Conservation (phyloP, 2,329 filamentous ascomycete species). For the Colletotrichum paranaense region DNA sequence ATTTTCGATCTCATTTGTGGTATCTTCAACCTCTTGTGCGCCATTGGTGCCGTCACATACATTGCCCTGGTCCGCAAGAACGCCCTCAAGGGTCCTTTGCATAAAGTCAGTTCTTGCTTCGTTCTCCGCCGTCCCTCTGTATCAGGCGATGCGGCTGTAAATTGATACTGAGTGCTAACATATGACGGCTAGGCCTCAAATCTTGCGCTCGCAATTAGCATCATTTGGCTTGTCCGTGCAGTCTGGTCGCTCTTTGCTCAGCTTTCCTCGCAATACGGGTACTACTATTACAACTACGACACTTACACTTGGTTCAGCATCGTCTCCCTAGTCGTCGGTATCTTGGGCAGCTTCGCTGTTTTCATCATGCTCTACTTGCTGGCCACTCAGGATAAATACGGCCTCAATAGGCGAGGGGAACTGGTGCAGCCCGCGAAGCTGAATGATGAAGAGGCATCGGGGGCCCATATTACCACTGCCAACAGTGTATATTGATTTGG, state of each 20-base stretch:
- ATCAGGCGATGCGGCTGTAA: constrained; percentile 14
- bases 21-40: neutral
- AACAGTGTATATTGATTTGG: neutral
- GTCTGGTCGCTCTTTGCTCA: neutral
- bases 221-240: neutral
- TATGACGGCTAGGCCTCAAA: neutral
- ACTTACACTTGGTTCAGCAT: constrained; percentile 35
- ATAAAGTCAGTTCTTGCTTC: constrained; percentile 3
- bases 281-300: neutral
- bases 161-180: neutral
- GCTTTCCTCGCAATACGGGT: neutral
- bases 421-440: constrained; percentile 12
- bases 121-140: constrained; percentile 20
- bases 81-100: constrained; percentile 8
- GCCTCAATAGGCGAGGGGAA: constrained; percentile 36
- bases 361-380: constrained; percentile 41
- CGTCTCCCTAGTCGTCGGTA: constrained; percentile 39
- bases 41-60: constrained; percentile 18
- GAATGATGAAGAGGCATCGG: constrained; percentile 33
- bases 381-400: constrained; percentile 40
- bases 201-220: neutral
- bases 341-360: constrained; percentile 41
- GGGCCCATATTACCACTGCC: neutral
- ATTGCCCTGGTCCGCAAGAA: constrained; percentile 17
- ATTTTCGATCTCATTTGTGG: neutral